Evolutionary conservation across 495 filamentous ascomycete genomes (phyloP).

Genomic region (Podospora australis): DNA sequence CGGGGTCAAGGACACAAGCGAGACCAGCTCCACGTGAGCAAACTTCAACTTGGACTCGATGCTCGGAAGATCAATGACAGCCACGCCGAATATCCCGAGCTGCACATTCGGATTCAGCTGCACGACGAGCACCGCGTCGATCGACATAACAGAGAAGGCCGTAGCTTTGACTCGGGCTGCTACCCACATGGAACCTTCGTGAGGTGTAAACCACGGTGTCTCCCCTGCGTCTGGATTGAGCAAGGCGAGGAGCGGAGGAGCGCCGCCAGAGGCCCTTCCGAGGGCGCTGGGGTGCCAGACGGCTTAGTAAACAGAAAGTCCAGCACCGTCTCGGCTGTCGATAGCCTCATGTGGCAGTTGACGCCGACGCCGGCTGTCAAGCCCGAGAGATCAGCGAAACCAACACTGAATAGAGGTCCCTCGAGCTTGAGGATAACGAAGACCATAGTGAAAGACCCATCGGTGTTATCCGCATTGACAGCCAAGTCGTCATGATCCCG

Average conservation of each 20-base stretch:
- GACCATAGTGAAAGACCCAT: slow-evolving; percentile 24
- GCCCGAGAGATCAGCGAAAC: slow-evolving; percentile 35
- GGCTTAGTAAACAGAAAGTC: slow-evolving; percentile 36
- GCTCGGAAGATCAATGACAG: not conserved
- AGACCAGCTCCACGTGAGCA: slow-evolving; percentile 41
- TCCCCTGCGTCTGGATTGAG: too few species aligned
- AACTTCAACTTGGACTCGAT: slow-evolving; percentile 14
- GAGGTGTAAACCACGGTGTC: slow-evolving; percentile 14
- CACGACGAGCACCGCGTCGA: slow-evolving; percentile 32
- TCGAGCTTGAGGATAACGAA: slow-evolving; percentile 37
- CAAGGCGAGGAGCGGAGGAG: too few species aligned
- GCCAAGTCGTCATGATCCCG: too few species aligned
- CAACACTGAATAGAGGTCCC: slow-evolving; percentile 39
- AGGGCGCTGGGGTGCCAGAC: not conserved
- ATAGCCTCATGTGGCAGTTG: slow-evolving; percentile 31
- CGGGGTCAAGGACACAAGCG: slow-evolving; percentile 28
- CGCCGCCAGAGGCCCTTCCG: not conserved
- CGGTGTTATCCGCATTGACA: not conserved
- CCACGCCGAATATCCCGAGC: slow-evolving; percentile 36
- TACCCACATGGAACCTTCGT: slow-evolving; percentile 31
- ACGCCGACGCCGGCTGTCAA: slow-evolving; percentile 42
- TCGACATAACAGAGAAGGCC: slow-evolving; percentile 36
- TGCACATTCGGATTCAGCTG: slow-evolving; percentile 22
- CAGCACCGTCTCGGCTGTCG: slow-evolving; percentile 25
- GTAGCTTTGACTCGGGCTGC: slow-evolving; percentile 35